Evolutionary conservation across 73 alveolate species (phyloP), one percentile per base, ranked within the genome.

Genomic region (Tetrahymena thermophila): DNA sequence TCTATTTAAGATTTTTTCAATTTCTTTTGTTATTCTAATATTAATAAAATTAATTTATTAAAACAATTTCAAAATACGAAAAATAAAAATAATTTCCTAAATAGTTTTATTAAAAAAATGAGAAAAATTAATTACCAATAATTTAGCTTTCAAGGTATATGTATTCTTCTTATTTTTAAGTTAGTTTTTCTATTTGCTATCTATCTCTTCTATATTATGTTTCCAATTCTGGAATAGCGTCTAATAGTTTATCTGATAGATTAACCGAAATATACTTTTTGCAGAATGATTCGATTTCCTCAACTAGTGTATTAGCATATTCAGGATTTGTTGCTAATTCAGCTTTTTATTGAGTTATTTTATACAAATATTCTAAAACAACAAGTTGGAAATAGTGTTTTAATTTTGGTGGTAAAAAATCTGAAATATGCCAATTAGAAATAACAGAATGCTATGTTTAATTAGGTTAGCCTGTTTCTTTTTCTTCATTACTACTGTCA

Each of bases 361-460:
- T 34, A 1, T 28, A 16, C 35, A 95, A 85, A 25, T 85, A 85
- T 89, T 95, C 95, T 55, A 95, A 89, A 19, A 95, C 35, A 21
- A 95, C 55, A 25, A 28, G 34, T 34, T 43, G 4, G 56, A 23
- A 95, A 28, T 50, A 93, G 21, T 55, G 19, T 34, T 85, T 34
- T 40, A 95, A n/a, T 17, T 43, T 95, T 25, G 42, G 56, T 21
- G 97, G 97, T n/a, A 95, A 93, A 42, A 25, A 95, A 9, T 95
- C 97, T 25, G 57, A 17, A 21, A 85, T 23, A 23, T 95, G 83
- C 37, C 93, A 95, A 31, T 35, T 42, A 95, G 43, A 85, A 89
- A 85, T 95, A 13, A 44, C 44, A 25, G 42, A 71, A 7, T 71
- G 89, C 89, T 71, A 25, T 23, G 37, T 3, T n/a, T 71, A 17